phyloP scores from a whole-genome alignment of 2,329 filamentous ascomycete species.

The Aotearoamyces nothofagi region DNA sequence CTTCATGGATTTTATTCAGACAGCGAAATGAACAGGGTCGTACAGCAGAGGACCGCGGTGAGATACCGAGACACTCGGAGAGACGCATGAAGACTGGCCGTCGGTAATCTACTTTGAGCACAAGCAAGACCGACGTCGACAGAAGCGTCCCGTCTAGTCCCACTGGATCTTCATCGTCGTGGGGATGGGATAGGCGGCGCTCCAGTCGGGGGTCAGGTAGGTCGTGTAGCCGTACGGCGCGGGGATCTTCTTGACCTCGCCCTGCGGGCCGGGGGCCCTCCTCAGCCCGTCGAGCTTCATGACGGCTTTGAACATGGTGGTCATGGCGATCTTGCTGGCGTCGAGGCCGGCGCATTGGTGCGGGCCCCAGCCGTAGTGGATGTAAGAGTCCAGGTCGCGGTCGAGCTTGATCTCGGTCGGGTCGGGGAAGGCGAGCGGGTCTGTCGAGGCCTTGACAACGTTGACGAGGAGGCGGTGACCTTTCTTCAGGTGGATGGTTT shows the following conservation, averaged over 20 bases:
- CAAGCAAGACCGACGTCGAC: too few relatives aligned
- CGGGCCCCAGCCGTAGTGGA: constrained; percentile 47
- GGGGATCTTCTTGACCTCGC: constrained; percentile 11
- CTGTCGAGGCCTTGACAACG: constrained; percentile 39
- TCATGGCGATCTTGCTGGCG: constrained; percentile 43
- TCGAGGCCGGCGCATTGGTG: constrained; percentile 47
- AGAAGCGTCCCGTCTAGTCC: too few relatives aligned
- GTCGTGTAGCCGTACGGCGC: constrained; percentile 15
- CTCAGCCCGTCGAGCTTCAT: constrained; percentile 12
- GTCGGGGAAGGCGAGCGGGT: constrained; percentile 46
- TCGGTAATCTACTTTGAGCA: too few relatives aligned
- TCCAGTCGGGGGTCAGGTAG: constrained; percentile 54
- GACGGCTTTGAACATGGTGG: constrained; percentile 22
- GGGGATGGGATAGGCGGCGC: constrained; percentile 35
- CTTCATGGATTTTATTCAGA: too few relatives aligned
- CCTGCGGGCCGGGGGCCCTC: constrained; percentile 10
- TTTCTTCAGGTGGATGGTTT: constrained; percentile 30
- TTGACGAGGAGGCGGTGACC: constrained; percentile 49
- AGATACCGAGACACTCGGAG: too few relatives aligned
- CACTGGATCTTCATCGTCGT: constrained; percentile 17
- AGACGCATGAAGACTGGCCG: too few relatives aligned
- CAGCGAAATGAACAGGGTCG: too few relatives aligned
- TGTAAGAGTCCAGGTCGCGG: constrained; percentile 47
- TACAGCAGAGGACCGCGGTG: too few relatives aligned
- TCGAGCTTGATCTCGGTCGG: constrained; percentile 45